phyloP scores from a whole-genome alignment of 2,329 filamentous ascomycete genomes.

The Scopulariopsis brevicaulis region DNA sequence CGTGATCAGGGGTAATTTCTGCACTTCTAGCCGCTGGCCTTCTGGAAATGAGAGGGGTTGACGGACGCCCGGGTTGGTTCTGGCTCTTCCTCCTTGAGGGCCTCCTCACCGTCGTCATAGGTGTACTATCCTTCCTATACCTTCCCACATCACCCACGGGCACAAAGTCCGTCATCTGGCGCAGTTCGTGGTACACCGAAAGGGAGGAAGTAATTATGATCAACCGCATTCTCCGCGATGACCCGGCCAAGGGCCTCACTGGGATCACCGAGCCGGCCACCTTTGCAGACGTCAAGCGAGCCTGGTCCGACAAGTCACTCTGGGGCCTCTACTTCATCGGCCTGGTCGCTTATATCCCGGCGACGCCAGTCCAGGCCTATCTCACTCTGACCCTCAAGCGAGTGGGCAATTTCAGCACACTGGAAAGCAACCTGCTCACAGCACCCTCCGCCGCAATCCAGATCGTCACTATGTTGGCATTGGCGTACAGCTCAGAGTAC shows the following conservation, averaged over 20 bases:
- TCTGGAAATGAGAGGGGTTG: constrained; percentile 50
- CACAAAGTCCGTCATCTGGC: constrained; percentile 47
- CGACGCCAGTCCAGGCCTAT: constrained; percentile 28
- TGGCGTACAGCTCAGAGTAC: constrained; percentile 41
- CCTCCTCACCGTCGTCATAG: constrained; percentile 54
- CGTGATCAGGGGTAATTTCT: constrained; percentile 2
- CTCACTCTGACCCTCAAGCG: constrained; percentile 37
- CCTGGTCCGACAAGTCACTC: constrained; percentile 35
- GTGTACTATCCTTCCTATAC: constrained; percentile 51
- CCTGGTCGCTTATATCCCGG: constrained; percentile 31
- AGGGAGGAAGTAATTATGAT: constrained; percentile 51
- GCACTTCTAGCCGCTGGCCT: constrained; percentile 60
- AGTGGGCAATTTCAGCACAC: constrained; percentile 41
- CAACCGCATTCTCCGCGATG: constrained; percentile 47
- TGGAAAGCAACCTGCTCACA: constrained; percentile 51
- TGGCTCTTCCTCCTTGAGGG: constrained; percentile 60
- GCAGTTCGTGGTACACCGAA: constrained; percentile 50
- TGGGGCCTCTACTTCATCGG: constrained; percentile 43
- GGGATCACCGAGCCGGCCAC: constrained; percentile 43
- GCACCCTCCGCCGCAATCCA: constrained; percentile 46
- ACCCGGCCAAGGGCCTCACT: constrained; percentile 47
- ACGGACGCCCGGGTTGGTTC: constrained; percentile 39
- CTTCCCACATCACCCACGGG: constrained; percentile 54
- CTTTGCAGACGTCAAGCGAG: constrained; percentile 24
- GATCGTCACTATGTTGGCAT: constrained; percentile 41